Conservation (phyloP, 2,329 filamentous ascomycete species). For the Fusarium torulosum region DNA sequence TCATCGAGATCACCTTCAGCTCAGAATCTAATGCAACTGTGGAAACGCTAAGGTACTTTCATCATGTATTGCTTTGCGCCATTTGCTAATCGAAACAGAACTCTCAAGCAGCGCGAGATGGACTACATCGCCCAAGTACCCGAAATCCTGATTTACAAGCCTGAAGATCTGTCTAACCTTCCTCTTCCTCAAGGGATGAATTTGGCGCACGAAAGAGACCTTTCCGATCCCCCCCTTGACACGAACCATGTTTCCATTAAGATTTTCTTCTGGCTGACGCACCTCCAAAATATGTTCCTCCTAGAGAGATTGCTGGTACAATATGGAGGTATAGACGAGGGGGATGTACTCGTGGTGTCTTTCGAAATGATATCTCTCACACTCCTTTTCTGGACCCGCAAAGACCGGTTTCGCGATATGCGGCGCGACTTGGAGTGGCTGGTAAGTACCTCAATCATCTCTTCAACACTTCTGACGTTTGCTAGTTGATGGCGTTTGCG, state of each 20-base stretch:
- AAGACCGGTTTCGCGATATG: constrained; percentile 15
- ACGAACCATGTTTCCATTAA: neutral
- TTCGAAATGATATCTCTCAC: constrained; percentile 18
- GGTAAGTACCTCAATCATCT: fast-evolving
- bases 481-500: constrained; percentile 5
- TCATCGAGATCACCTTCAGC: neutral
- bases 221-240: neutral
- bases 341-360: constrained; percentile 6
- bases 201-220: neutral
- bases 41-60: neutral
- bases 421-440: constrained; percentile 10
- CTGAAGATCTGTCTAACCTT: neutral
- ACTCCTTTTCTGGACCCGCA: constrained; percentile 17
- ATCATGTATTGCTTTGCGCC: fast-evolving
- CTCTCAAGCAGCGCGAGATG: neutral
- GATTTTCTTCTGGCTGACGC: constrained; percentile 10
- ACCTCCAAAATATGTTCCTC: constrained; percentile 21
- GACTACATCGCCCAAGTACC: neutral
- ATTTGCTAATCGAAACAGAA: fast-evolving
- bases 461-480: neutral
- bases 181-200: neutral
- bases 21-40: neutral
- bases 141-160: neutral
- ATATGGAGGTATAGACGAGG: neutral
- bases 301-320: constrained; percentile 5